Evolutionary conservation across 345 rosid species (phyloP), one percentile per base, ranked within the genome.

Genomic region (Rhizophora apiculata): DNA sequence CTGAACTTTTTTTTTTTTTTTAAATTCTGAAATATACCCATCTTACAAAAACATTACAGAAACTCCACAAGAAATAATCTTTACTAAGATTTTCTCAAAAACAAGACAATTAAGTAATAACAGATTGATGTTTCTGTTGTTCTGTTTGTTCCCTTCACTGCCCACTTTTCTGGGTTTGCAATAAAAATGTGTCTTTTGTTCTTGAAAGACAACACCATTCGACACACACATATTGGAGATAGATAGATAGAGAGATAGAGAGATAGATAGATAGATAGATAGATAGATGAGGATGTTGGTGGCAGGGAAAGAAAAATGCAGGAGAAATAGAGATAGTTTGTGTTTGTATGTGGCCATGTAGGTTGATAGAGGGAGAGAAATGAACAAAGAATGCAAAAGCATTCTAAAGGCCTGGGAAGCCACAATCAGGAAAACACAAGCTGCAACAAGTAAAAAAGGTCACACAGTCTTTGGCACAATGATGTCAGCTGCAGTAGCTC

Each of bases 401-500:
- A 75, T 85, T 68, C 66, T 60, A 20, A 85, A 77, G 83, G 80
- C 72, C 64, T 80, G 71, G 76, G 82, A 83, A 77, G 67, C 67
- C 57, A 74, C 79, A 55, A 71, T 73, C 60, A 68, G 74, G 37
- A 84, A 73, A 71, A 71, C 85, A 66, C 80, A 78, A 79, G 76
- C 79, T 57, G 71, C 63, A n/a, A 68, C 69, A 36, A 92, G 78
- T 75, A 86, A 78, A 72, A 72, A 83, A 69, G 69, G 71, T 31
- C 72, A 72, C 46, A 65, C 67, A 37, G 36, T 75, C 59, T 84
- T 86, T 60, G 65, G 75, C n/a, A 76, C 84, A 51, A 95, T 86
- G 89, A 87, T 72, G 80, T 72, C 76, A 37, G 80, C 80, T 54
- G 80, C 99, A 48, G 96, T 95, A 64, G 96, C 96, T 56, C 96